Conservation (phyloP, 805 yeast genomes). For the Pichia occidentalis region DNA sequence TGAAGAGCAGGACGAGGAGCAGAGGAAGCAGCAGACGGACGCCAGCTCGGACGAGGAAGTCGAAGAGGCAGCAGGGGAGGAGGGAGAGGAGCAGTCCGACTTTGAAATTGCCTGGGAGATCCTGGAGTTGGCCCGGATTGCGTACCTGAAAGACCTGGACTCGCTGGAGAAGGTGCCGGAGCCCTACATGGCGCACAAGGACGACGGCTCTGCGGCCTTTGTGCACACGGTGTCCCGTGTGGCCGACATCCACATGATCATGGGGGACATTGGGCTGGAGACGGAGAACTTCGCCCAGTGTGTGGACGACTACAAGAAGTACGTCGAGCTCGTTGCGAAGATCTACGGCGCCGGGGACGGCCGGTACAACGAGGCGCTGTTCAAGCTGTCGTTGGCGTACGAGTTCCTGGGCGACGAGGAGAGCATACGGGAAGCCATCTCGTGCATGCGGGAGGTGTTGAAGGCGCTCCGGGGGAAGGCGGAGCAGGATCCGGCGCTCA, state of each 20-base stretch:
- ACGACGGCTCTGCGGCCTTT: constrained; percentile 14
- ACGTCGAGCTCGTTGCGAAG: constrained; percentile 48
- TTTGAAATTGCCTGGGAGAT: constrained; percentile 88
- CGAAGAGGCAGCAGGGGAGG: constrained; percentile 23
- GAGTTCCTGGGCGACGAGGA: constrained; percentile 59
- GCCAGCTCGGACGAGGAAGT: constrained; percentile 20
- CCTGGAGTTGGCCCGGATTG: constrained; percentile 69
- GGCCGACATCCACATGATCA: constrained; percentile 66
- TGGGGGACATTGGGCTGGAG: constrained; percentile 88
- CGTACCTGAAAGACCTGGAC: constrained; percentile 14
- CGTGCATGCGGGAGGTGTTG: constrained; percentile 27
- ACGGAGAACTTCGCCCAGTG: constrained; percentile 84
- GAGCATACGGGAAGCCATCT: constrained; percentile 48
- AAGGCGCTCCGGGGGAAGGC: constrained; percentile 29
- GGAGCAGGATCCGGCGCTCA: constrained; percentile 38
- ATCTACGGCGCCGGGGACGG: constrained; percentile 48
- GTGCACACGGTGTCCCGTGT: constrained; percentile 38
- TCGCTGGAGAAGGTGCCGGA: constrained; percentile 1
- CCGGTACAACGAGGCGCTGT: constrained; percentile 70
- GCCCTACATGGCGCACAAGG: constrained; percentile 14
- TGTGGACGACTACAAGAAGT: constrained; percentile 53
- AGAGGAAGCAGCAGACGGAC: no score
- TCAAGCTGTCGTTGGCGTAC: constrained; percentile 69
- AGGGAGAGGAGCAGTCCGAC: constrained; percentile 53
- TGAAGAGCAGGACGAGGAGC: constrained; percentile 18